A percentile compares a stretch with the other conserved stretches of the same genome.
These are phyloP conservation scores for Ophiosphaerella korrae DNA, from an alignment of 2,329 filamentous ascomycete species.

Conservation along the genomic window DNA sequence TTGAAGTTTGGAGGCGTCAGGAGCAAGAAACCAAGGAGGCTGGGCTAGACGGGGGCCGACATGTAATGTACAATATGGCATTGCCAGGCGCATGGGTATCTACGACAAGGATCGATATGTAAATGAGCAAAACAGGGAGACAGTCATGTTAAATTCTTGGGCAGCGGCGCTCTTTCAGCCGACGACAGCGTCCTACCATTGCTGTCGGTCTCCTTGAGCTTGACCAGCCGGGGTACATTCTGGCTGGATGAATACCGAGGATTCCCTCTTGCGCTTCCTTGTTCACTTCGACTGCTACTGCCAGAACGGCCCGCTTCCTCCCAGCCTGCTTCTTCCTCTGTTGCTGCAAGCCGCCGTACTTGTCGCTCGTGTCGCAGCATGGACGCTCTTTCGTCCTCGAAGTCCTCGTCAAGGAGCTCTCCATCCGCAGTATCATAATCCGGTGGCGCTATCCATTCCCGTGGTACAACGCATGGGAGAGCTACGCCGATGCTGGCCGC, in stretches of 20 bases:
- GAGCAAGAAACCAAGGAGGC: constrained; percentile 80
- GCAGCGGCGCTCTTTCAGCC: constrained; percentile 53
- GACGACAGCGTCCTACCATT: constrained; percentile 50
- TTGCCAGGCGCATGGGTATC: constrained; percentile 21
- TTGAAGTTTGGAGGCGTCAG: constrained; percentile 96
- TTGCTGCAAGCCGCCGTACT: constrained; percentile 31
- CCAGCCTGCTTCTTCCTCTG: constrained; percentile 33
- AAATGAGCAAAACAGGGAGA: constrained; percentile 5
- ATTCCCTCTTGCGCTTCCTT: constrained; percentile 42
- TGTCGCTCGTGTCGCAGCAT: constrained; percentile 59
- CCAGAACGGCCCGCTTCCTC: constrained; percentile 37
- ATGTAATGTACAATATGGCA: constrained; percentile 27
- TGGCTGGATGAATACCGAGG: constrained; percentile 34
- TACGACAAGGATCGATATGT: constrained; percentile 13
- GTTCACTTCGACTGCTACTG: constrained; percentile 38
- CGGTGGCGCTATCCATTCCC: constrained; percentile 80
- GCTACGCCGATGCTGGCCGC: constrained; percentile 83
- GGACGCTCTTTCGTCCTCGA: constrained; percentile 60
- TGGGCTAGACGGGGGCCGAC: constrained; percentile 58
- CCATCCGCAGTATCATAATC: constrained; percentile 76
- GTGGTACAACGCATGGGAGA: constrained; percentile 79
- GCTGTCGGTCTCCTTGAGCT: constrained; percentile 50
- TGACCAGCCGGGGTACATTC: constrained; percentile 41
- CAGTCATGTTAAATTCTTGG: constrained; percentile 44
- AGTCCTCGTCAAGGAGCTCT: constrained; percentile 65